Conservation (phyloP, 805 yeast species). For the Lachancea meyersii region DNA sequence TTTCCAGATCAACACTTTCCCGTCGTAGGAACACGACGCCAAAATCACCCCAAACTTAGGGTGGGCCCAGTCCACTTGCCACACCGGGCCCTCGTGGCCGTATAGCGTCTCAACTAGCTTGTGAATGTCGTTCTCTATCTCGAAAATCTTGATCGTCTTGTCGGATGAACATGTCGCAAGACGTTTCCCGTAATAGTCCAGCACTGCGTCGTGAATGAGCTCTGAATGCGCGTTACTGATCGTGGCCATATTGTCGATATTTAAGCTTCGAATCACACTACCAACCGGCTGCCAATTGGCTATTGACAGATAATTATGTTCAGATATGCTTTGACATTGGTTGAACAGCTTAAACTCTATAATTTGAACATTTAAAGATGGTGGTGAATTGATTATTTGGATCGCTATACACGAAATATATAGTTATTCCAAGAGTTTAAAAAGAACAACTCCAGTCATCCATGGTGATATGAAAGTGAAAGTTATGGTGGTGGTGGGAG, state of each 20-base stretch:
- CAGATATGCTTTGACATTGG: too few relatives aligned
- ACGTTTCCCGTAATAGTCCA: constrained; percentile 94
- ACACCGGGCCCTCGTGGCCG: constrained; percentile 97
- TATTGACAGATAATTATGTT: too few relatives aligned
- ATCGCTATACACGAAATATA: too few relatives aligned
- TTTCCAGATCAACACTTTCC: constrained; percentile 90
- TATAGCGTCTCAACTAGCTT: constrained; percentile 74
- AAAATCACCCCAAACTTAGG: constrained; percentile 94
- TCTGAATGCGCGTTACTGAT: constrained; percentile 90
- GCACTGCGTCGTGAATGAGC: constrained; percentile 90
- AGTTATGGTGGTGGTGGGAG: too few relatives aligned
- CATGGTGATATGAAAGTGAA: too few relatives aligned
- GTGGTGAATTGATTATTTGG: too few relatives aligned
- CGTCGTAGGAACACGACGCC: constrained; percentile 94
- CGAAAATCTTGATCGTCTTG: constrained; percentile 90
- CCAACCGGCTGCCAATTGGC: not conserved
- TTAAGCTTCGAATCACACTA: not conserved
- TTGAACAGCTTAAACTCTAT: too few relatives aligned
- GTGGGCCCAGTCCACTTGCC: constrained; percentile 99
- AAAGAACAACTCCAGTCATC: too few relatives aligned
- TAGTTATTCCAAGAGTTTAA: too few relatives aligned
- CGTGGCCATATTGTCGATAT: constrained; percentile 48
- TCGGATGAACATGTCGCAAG: constrained; percentile 96
- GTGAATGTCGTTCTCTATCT: constrained; percentile 79
- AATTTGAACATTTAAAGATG: too few relatives aligned